Evolutionary conservation across 2,329 filamentous ascomycete species (phyloP).

Genomic region (Pseudopyricularia javanii): DNA sequence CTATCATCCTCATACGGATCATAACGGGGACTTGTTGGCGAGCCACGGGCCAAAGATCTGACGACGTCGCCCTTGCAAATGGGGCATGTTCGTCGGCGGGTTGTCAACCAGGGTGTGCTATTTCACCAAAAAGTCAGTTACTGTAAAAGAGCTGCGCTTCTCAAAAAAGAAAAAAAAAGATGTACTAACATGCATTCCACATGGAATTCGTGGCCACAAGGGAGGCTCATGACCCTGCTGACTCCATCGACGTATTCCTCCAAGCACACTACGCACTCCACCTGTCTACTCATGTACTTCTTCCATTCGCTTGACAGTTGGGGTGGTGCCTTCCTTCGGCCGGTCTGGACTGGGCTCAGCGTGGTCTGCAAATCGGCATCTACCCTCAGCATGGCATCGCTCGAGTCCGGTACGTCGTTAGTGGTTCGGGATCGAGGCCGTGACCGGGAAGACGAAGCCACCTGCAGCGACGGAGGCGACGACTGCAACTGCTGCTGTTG

Average conservation of each 20-base stretch:
- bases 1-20: constrained; percentile 43
- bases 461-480: not conserved
- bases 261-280: constrained; percentile 91
- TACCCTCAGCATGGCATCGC: constrained; percentile 26
- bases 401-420: constrained; percentile 43
- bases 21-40: constrained; percentile 37
- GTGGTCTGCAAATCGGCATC: constrained; percentile 28
- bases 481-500: constrained; percentile 29
- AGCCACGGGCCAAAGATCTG: constrained; percentile 44
- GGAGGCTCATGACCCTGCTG: constrained; percentile 90
- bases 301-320: constrained; percentile 44
- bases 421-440: constrained; percentile 55
- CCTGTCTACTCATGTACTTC: constrained; percentile 54
- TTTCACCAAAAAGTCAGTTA: not conserved
- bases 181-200: constrained; percentile 89
- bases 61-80: constrained; percentile 99
- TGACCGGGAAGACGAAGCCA: constrained; percentile 21
- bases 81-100: constrained; percentile 87
- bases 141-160: not conserved
- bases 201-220: constrained; percentile 96
- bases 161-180: not conserved
- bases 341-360: constrained; percentile 17
- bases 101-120: constrained; percentile 94
- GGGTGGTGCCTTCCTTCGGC: constrained; percentile 33
- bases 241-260: constrained; percentile 95